Evolutionary conservation across 2,329 filamentous ascomycete species (phyloP).

Genomic region (Zalaria obscura): DNA sequence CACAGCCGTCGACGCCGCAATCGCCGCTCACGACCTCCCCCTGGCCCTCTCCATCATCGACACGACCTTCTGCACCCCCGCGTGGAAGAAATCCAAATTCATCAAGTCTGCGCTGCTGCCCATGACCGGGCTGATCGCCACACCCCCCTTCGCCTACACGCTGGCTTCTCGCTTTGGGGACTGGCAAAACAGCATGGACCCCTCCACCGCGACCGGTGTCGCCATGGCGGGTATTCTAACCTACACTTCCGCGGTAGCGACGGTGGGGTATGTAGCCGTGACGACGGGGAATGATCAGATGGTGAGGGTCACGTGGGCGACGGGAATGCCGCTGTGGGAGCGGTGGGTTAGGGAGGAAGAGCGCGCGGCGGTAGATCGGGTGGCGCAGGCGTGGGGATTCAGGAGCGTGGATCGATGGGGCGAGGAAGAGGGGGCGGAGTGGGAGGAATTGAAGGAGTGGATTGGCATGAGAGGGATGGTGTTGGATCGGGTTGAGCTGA

Average conservation of each 20-base stretch:
- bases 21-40: conserved; percentile 62
- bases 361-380: conserved; percentile 68
- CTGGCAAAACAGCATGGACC: conserved; percentile 65
- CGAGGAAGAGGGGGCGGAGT: conserved; percentile 83
- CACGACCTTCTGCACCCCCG: conserved; percentile 49
- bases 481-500: conserved; percentile 74
- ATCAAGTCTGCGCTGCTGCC: conserved; percentile 51
- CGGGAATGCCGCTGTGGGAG: conserved; percentile 64
- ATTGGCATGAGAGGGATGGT: conserved; percentile 76
- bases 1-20: conserved; percentile 63
- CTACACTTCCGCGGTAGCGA: conserved; percentile 69
- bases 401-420: conserved; percentile 65
- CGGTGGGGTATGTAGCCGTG: conserved; percentile 70
- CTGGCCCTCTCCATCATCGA: conserved; percentile 66
- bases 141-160: conserved; percentile 56
- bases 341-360: conserved; percentile 87
- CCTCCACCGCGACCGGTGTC: conserved; percentile 57
- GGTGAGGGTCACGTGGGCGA: conserved; percentile 80
- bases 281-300: conserved; percentile 90
- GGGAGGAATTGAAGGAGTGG: conserved; percentile 75
- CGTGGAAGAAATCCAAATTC: conserved; percentile 54
- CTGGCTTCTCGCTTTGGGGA: conserved; percentile 52
- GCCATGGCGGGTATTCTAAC: conserved; percentile 69
- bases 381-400: conserved; percentile 87
- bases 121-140: conserved; percentile 36